Percentiles rank a stretch among this genome's conserved stretches.
These are phyloP conservation scores for Silene coronaria DNA, from an alignment of 179 eudicot genomes.

Conservation along the genomic window DNA sequence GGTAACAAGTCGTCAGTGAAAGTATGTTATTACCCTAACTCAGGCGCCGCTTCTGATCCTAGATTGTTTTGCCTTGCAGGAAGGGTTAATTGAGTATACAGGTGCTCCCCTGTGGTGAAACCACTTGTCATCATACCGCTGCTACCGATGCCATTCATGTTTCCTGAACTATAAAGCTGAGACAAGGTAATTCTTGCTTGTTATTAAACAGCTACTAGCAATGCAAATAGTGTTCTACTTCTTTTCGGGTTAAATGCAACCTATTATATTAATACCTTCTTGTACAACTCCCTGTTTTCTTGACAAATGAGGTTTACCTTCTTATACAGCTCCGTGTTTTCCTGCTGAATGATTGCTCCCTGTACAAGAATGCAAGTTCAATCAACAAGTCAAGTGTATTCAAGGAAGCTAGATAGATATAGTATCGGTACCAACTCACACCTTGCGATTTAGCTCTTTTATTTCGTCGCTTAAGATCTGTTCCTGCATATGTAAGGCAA, in stretches of 20 bases:
- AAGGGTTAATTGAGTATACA: slow-evolving; percentile 53
- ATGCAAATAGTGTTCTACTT: not conserved
- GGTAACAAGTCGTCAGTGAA: not conserved
- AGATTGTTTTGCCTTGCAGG: slow-evolving; percentile 44
- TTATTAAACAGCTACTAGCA: no score
- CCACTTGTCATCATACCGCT: slow-evolving; percentile 34
- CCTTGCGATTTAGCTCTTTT: slow-evolving; percentile 69
- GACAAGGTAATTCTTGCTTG: not conserved
- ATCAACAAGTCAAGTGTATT: not conserved
- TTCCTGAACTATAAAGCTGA: slow-evolving; percentile 50
- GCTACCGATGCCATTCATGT: slow-evolving; percentile 33
- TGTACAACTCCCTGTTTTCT: slow-evolving; percentile 49
- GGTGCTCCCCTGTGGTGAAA: slow-evolving; percentile 37
- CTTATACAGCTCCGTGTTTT: slow-evolving; percentile 64
- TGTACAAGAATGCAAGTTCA: slow-evolving; percentile 24
- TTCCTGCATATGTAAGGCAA: slow-evolving; percentile 41
- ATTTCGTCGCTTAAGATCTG: slow-evolving; percentile 56
- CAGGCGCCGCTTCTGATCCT: slow-evolving; percentile 29
- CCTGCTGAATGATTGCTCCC: slow-evolving; percentile 62
- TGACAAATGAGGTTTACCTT: slow-evolving; percentile 51
- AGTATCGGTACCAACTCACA: slow-evolving; percentile 16
- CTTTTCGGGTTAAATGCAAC: not conserved
- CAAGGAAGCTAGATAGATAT: no score
- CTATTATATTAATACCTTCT: slow-evolving; percentile 35
- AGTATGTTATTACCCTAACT: slow-evolving; percentile 47